Evolutionary conservation across 2,329 filamentous ascomycete genomes (phyloP).

Genomic region (Torrubiella hemipterigena): DNA sequence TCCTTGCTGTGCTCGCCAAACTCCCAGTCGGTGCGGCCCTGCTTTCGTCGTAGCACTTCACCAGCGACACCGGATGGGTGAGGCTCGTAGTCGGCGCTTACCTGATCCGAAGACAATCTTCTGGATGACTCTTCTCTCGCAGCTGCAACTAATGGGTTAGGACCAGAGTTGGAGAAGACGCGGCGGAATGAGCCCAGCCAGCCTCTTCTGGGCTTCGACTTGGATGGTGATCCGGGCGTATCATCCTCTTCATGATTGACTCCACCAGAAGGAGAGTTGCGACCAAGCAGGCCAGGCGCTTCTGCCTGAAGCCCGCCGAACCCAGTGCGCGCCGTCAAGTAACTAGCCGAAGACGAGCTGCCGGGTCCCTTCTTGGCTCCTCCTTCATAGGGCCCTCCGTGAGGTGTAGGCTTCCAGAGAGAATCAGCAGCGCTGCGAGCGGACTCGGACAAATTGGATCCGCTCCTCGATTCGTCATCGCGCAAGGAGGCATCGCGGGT

Average conservation of each 20-base stretch:
- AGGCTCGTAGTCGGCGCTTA: conserved; percentile 31
- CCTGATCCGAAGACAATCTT: conserved; percentile 19
- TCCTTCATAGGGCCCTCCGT: conserved; percentile 20
- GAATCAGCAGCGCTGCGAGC: conserved; percentile 33
- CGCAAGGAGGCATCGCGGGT: conserved; percentile 19
- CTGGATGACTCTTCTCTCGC: conserved; percentile 16
- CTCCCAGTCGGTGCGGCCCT: conserved; percentile 44
- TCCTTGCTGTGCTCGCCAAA: conserved; percentile 15
- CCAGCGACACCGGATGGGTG: conserved; percentile 30
- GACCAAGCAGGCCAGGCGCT: conserved; percentile 31
- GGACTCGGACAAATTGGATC: conserved; percentile 44
- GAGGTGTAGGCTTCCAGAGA: conserved; percentile 21
- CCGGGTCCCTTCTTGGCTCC: conserved; percentile 23
- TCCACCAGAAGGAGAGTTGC: conserved; percentile 11
- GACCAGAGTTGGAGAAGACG: conserved; percentile 40
- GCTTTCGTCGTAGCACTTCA: conserved; percentile 40
- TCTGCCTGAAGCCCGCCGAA: conserved; percentile 41
- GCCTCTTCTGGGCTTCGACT: conserved; percentile 41
- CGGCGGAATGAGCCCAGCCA: conserved; percentile 60
- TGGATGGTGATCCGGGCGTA: conserved; percentile 42
- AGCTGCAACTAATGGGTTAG: conserved; percentile 13
- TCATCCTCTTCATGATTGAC: conserved; percentile 22
- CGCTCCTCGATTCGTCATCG: conserved; percentile 40
- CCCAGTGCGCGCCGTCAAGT: conserved; percentile 41
- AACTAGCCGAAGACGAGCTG: conserved; percentile 32